Evolutionary conservation across 73 alveolate species (phyloP).

Genomic region (Breviolum minutum): DNA sequence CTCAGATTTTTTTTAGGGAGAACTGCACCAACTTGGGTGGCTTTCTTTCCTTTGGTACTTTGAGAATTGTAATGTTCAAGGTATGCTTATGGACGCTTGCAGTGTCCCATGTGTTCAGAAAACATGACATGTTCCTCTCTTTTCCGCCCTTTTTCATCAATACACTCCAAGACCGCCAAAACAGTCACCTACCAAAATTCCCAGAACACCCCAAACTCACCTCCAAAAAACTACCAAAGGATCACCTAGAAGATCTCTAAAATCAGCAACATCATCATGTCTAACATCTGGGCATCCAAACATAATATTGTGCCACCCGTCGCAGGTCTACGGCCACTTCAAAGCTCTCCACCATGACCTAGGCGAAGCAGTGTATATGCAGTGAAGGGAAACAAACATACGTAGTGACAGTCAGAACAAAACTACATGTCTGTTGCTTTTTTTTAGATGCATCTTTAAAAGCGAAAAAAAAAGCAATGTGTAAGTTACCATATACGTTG

Average conservation of each 20-base stretch:
- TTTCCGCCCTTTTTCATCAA: neutral
- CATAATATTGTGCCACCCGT: constrained; percentile 52
- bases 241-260: too few relatives aligned
- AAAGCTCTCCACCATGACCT: constrained; percentile 44
- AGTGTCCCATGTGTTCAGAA: too few relatives aligned
- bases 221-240: neutral
- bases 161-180: neutral
- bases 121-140: neutral
- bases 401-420: neutral
- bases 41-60: too few relatives aligned
- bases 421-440: neutral
- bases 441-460: neutral
- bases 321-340: constrained; percentile 65
- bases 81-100: too few relatives aligned
- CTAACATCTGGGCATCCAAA: neutral
- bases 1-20: too few relatives aligned
- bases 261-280: too few relatives aligned
- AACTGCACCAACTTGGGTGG: too few relatives aligned
- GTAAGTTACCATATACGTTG: too few relatives aligned
- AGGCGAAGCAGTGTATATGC: neutral
- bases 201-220: neutral
- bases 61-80: too few relatives aligned
- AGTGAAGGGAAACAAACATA: neutral
- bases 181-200: neutral
- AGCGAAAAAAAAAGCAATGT: too few relatives aligned